Evolutionary conservation across 1,139 yeast species (phyloP).

Genomic region (Lodderomyces pseudojiufengensis): DNA sequence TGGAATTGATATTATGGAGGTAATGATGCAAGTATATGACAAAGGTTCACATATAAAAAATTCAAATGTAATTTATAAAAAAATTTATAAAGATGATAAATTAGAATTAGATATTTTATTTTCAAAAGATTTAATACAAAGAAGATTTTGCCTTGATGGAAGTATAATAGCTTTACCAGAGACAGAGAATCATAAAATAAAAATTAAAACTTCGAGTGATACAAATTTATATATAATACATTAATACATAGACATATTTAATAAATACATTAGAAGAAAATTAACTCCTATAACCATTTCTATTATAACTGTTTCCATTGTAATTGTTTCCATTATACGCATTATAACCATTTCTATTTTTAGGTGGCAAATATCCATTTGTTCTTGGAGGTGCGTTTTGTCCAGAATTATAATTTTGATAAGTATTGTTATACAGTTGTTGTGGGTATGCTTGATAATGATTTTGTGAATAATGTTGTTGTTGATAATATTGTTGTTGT

Average conservation of each 20-base stretch:
- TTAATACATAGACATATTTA: neutral
- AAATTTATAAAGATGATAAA: constrained; percentile 23
- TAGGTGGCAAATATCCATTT: constrained; percentile 14
- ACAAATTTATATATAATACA: constrained; percentile 22
- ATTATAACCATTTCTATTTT: too few relatives aligned
- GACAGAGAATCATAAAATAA: constrained; percentile 17
- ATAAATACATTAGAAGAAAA: constrained; percentile 1
- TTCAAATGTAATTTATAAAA: constrained; percentile 40
- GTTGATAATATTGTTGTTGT: constrained; percentile 1
- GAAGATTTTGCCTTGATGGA: constrained; percentile 58
- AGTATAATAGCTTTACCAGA: constrained; percentile 32
- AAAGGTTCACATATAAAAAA: constrained; percentile 52
- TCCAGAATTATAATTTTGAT: constrained; percentile 7
- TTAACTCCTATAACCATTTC: constrained; percentile 21
- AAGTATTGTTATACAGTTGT: constrained; percentile 13
- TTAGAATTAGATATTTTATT: constrained; percentile 25
- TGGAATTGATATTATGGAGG: constrained; percentile 42
- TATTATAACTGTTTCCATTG: too few relatives aligned
- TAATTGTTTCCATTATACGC: too few relatives aligned
- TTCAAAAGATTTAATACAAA: constrained; percentile 17
- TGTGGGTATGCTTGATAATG: too few relatives aligned
- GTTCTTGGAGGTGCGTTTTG: constrained; percentile 8
- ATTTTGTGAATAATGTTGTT: constrained; percentile 5
- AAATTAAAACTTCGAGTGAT: constrained; percentile 21
- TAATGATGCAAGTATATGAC: constrained; percentile 59